Percentiles rank a stretch among this genome's conserved stretches.
phyloP scores from a whole-genome alignment of 73 alveolate genomes.

The Paramecium sexaurelia region DNA sequence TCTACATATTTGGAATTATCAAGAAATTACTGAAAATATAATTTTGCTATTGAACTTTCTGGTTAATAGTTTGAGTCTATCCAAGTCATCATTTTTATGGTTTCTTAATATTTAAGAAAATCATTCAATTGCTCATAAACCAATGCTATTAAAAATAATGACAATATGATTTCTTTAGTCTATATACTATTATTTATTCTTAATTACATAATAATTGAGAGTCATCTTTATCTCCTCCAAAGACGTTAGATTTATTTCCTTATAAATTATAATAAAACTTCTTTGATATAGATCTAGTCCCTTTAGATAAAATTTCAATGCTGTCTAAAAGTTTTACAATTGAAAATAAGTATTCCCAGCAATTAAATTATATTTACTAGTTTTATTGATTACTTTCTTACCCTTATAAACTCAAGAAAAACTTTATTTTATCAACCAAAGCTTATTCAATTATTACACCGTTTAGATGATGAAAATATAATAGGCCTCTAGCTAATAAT shows the following conservation, averaged over 20 bases:
- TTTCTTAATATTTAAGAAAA: not conserved
- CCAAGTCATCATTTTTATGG: not conserved
- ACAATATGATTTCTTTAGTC: conserved; percentile 23
- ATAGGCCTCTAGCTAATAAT: not conserved
- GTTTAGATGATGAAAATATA: not conserved
- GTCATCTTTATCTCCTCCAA: not conserved
- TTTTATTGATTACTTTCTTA: not conserved
- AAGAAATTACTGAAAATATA: not conserved
- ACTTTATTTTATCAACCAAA: not conserved
- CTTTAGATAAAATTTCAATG: not conserved
- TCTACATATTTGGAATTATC: not conserved
- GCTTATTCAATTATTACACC: not conserved
- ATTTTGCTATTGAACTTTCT: not conserved
- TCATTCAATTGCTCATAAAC: not conserved
- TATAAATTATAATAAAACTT: not conserved
- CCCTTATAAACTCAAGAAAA: not conserved
- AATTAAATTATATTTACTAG: not conserved
- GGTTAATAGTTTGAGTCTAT: not conserved
- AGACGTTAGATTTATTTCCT: not conserved
- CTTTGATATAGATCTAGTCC: not conserved
- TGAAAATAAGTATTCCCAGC: not conserved
- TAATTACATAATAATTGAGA: not conserved
- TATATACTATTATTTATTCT: not conserved
- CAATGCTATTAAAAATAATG: conserved; percentile 5
- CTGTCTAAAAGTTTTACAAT: not conserved